Percentiles rank a stretch among this genome's conserved stretches.
These are phyloP conservation scores for Straminergon stramineum DNA, from an alignment of 225 moss, liverwort and hornwort genomes.

Conservation along the genomic window DNA sequence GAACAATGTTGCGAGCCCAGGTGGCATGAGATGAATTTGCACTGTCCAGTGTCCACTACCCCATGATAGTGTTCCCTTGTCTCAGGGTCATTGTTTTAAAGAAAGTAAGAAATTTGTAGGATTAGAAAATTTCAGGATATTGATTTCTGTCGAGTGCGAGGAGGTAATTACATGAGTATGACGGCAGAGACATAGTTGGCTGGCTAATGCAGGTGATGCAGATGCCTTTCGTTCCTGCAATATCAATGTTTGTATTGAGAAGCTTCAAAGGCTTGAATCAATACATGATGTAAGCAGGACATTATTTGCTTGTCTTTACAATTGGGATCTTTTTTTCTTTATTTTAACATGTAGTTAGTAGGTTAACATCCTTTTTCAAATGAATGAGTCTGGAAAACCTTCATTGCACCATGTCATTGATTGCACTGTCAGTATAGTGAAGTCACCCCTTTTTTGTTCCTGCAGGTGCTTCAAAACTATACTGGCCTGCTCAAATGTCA, in stretches of 20 bases:
- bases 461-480: background rate
- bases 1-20: background rate
- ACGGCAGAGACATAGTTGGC: background rate
- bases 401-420: background rate
- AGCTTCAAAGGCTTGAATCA: background rate
- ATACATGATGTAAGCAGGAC: slow-evolving; percentile 6
- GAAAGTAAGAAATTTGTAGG: background rate
- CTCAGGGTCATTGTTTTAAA: background rate
- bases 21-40: background rate
- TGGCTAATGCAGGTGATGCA: slow-evolving; percentile 6
- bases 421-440: background rate
- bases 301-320: background rate
- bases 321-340: background rate
- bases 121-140: background rate
- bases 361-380: background rate
- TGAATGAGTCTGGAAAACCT: background rate
- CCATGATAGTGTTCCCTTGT: background rate
- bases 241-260: background rate
- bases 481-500: background rate
- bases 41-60: background rate
- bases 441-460: background rate
- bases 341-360: background rate
- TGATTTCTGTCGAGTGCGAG: background rate
- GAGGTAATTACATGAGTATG: background rate
- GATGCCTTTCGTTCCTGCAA: background rate